Evolutionary conservation across 768 basidiomycete genomes (phyloP), one percentile per base, ranked within the genome.

Genomic region (Pulveroboletus sp.): DNA sequence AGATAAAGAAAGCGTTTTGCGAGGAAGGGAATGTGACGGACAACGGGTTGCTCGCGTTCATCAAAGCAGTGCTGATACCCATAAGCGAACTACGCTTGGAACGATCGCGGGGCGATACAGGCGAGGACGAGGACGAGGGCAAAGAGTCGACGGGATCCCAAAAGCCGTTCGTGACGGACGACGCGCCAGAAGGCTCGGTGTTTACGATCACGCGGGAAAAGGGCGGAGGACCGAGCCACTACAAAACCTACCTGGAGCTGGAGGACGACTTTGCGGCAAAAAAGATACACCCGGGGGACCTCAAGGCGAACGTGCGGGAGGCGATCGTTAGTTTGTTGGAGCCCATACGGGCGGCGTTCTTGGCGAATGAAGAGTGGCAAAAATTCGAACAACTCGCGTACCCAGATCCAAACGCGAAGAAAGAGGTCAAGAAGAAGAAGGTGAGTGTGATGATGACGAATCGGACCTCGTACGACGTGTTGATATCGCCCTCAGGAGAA

Each of bases 1-100:
- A 97, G 75, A 81, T 98, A 69, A 92, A 89, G 68, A 74, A 76
- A 20, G 94, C 96, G 1, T 93, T 95, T 65, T 98, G 94, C 68
- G 93, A 95, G 60, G 92, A 94, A 59, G 94, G 93, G 14, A 93
- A 89, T 63, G 72, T 83, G 43, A 78, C 81, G 38, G 92, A 89
- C 22, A 99, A 99, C 68, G 95, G 92, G 23, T 72, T 97, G 1
- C 78, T 96, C 5, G 74, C 89, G 2, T 97, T 97, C 73, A 78
- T 85, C 53, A 73, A 86, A 57, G 83, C 88, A 13, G 93, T 95
- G n/a, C 67, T 94, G 51, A 89, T 96, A 58, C 93, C 93, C 27
- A 83, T 95, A 58, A 85, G 82, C 63, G 73, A 88, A 59, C 72
- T 96, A 30, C 79, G 87, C 16, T 62, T 85, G 29, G 86, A 89